Conservation (phyloP, 148 eudicot genomes). For the Rhododendron vialii region DNA sequence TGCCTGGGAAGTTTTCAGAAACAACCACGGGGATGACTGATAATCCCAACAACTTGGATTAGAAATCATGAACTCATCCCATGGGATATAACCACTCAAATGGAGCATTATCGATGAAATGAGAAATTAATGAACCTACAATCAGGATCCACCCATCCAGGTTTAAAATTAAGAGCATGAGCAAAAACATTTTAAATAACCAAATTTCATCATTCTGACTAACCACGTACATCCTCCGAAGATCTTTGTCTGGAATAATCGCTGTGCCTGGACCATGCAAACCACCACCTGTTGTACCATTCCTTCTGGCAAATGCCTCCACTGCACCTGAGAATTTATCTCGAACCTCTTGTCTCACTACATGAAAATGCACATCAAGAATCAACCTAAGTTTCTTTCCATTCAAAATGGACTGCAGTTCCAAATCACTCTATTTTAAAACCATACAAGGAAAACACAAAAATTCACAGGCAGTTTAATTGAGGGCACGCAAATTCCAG, state of each 20-base stretch:
- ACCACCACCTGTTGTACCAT: constrained; percentile 36
- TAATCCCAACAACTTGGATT: neutral
- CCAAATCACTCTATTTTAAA: neutral
- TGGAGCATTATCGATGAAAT: neutral
- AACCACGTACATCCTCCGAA: constrained; percentile 55
- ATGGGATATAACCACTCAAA: neutral
- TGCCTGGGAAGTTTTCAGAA: neutral
- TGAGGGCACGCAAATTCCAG: neutral
- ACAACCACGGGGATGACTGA: neutral
- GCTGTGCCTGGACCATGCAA: constrained; percentile 52
- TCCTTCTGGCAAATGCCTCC: constrained; percentile 71
- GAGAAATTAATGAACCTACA: neutral
- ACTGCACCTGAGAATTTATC: constrained; percentile 74
- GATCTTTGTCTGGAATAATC: constrained; percentile 49
- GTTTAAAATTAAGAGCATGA: neutral
- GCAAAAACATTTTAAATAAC: neutral
- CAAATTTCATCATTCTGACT: constrained; percentile 5
- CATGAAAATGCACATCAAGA: neutral
- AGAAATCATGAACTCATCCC: neutral
- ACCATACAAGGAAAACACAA: neutral
- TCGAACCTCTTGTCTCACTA: constrained; percentile 66
- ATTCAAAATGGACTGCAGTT: neutral
- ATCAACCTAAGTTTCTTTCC: neutral
- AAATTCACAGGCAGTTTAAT: neutral
- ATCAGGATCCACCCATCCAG: neutral